Evolutionary conservation across 768 basidiomycete genomes (phyloP), one percentile per base, ranked within the genome.

Genomic region (Podaxis sp.): DNA sequence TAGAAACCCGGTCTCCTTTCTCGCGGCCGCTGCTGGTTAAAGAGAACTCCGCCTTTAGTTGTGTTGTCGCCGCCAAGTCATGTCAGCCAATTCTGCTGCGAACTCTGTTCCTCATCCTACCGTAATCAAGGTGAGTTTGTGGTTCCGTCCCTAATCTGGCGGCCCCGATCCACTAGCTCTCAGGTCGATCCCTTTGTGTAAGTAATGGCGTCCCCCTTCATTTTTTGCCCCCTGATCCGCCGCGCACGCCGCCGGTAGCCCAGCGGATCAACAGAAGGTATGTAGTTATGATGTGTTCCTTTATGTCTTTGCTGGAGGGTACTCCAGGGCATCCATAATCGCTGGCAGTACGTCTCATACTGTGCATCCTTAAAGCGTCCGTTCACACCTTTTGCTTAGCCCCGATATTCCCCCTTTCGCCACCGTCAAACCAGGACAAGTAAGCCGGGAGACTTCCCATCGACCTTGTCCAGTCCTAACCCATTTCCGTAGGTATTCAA

Each of bases 381-480:
- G 14, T 18, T 53, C 53, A 35, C 57, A 86, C 14, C 5, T 18
- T 2, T n/a, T 42, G 13, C 18, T 11, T 32, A 58, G 85, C 65
- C 86, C 84, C 0, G 84, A 86, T 62, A 88, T 89, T 54, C 86
- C 87, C n/a, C 68, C 87, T 0, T 67, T 82, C 37, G 82, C 73
- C 0, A 84, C 82, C 0, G 86, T 88, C 5, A 85, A 88, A 64
- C 86, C 83, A 6, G 86, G 85, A 55, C 74, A 87, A 65, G 84
- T 78, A 50, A 62, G 71, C 58, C 6, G 1, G 1, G 38, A n/a
- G 27, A 44, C 36, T 21, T 47, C 14, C 38, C 23, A 6, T 27
- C 50, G 51, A 32, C 10, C 25, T 10, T 5, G 23, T 23, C 18
- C 35, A 47, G 11, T 35, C 6, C 1, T 16, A 10, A 46, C 27